A percentile compares a stretch with the other conserved stretches of the same genome.
phyloP scores from a whole-genome alignment of 208 protist species.

The Lotmaria passim region DNA sequence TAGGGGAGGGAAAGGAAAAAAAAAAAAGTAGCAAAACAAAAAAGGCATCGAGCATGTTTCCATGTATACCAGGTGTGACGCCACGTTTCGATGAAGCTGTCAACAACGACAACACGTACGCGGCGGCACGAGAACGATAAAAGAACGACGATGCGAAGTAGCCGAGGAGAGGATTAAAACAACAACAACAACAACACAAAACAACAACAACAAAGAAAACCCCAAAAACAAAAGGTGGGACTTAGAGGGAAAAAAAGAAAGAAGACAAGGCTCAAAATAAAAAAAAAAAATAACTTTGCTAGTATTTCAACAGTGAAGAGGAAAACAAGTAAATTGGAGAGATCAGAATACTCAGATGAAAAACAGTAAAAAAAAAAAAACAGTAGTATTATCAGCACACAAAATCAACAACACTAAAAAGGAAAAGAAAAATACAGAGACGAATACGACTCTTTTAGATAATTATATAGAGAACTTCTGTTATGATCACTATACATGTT shows the following conservation, averaged over 20 bases:
- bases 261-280: not conserved
- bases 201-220: constrained; percentile 6
- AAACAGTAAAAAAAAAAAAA: not conserved
- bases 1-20: not conserved
- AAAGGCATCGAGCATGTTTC: not conserved
- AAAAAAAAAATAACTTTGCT: not conserved
- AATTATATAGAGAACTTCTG: no score
- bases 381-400: not conserved
- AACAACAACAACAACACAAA: not conserved
- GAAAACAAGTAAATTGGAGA: no score
- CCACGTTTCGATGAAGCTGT: no score
- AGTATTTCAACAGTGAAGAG: not conserved
- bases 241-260: constrained; percentile 15
- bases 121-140: no score
- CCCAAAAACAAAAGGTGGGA: not conserved
- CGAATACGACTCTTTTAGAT: no score
- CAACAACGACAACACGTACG: no score
- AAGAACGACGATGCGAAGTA: not conserved
- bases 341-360: not conserved
- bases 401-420: not conserved
- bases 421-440: no score
- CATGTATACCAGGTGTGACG: no score
- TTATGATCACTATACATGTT: no score
- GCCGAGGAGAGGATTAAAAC: not conserved
- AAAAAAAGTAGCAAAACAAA: not conserved